phyloP scores from a whole-genome alignment of 352 stramenopile genomes.

The Peronosclerospora sorghi region DNA sequence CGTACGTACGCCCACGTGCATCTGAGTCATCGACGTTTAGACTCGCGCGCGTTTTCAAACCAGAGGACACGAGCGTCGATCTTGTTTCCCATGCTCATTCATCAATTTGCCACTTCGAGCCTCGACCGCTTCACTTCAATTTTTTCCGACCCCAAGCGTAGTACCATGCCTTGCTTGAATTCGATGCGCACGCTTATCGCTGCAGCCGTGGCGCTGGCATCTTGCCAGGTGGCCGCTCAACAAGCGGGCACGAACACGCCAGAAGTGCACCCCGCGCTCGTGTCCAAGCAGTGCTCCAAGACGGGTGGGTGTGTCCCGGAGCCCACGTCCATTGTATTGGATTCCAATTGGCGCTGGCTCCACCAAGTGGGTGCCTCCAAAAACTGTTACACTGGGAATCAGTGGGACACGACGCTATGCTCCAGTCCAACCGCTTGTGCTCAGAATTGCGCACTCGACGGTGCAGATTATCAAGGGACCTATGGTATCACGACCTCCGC shows the following conservation, averaged over 20 bases:
- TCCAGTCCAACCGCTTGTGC: slow-evolving; percentile 32
- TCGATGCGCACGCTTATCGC: slow-evolving; percentile 4
- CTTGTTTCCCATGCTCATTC: too few relatives aligned
- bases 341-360: slow-evolving; percentile 67
- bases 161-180: not conserved
- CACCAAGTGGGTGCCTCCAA: slow-evolving; percentile 50
- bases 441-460: slow-evolving; percentile 53
- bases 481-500: slow-evolving; percentile 48
- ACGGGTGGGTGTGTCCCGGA: slow-evolving; percentile 27
- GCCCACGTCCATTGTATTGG: slow-evolving; percentile 47
- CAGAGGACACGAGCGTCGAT: too few relatives aligned
- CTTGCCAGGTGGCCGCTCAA: slow-evolving; percentile 18
- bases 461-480: slow-evolving; percentile 46
- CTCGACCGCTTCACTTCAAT: too few relatives aligned
- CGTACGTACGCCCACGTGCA: too few relatives aligned
- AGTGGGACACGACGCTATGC: slow-evolving; percentile 45
- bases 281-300: slow-evolving; percentile 34
- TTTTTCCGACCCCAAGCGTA: too few relatives aligned
- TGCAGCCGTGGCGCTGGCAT: slow-evolving; percentile 10
- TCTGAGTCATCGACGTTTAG: not conserved
- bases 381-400: slow-evolving; percentile 56
- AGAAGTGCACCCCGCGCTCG: slow-evolving; percentile 42
- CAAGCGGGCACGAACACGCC: slow-evolving; percentile 32
- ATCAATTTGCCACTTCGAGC: too few relatives aligned
- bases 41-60: not conserved